A percentile compares a stretch with the other conserved stretches of the same genome.
Evolutionary conservation across 1,284 basidiomycete species (phyloP).

Genomic region (Moesziomyces sp.): DNA sequence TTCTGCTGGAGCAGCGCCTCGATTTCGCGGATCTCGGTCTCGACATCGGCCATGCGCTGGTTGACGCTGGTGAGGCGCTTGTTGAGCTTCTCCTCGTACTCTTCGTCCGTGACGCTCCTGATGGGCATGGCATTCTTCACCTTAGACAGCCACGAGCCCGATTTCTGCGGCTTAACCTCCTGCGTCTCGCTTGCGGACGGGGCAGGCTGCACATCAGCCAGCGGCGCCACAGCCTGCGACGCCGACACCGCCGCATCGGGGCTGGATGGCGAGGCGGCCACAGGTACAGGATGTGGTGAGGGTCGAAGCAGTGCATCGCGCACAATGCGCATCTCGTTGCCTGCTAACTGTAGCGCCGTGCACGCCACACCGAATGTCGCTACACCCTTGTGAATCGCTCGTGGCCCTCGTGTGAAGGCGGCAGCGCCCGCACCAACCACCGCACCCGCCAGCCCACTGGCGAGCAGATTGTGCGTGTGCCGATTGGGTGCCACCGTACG

Average conservation of each 20-base stretch:
- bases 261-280: constrained; percentile 2
- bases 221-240: constrained; percentile 7
- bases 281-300: not conserved
- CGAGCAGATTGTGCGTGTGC: constrained; percentile 36
- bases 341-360: constrained; percentile 31
- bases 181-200: not conserved
- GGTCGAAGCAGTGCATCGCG: constrained; percentile 26
- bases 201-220: constrained; percentile 10
- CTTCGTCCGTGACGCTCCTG: constrained; percentile 46
- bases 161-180: not conserved
- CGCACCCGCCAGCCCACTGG: constrained; percentile 36
- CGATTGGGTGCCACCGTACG: constrained; percentile 12
- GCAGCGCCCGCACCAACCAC: constrained; percentile 39
- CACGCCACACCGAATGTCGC: constrained; percentile 40
- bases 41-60: constrained; percentile 36
- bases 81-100: constrained; percentile 47
- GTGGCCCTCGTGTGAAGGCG: constrained; percentile 10
- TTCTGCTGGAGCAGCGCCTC: constrained; percentile 24
- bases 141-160: constrained; percentile 17
- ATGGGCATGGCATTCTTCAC: constrained; percentile 38
- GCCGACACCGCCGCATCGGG: constrained; percentile 10
- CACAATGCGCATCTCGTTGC: constrained; percentile 42
- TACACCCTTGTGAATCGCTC: constrained; percentile 26
- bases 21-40: constrained; percentile 41
- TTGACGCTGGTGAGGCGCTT: constrained; percentile 30